Evolutionary conservation across 2,329 filamentous ascomycete genomes (phyloP).

Genomic region (Sporothrix variecibatus): DNA sequence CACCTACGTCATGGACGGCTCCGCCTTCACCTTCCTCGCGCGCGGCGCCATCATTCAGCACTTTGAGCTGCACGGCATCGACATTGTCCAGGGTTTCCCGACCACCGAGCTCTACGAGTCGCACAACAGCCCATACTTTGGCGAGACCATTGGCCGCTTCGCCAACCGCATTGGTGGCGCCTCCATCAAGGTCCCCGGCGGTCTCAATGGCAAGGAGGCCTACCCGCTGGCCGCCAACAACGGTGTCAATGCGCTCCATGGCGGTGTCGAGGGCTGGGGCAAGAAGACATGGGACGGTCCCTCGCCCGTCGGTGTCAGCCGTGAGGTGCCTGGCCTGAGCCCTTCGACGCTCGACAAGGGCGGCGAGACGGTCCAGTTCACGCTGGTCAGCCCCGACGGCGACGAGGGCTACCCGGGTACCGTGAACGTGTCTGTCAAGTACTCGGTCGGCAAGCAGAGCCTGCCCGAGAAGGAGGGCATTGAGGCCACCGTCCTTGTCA

Average conservation of each 20-base stretch:
- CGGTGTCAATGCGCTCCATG: slow-evolving; percentile 73
- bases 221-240: slow-evolving; percentile 77
- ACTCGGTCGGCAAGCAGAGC: slow-evolving; percentile 71
- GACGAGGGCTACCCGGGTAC: slow-evolving; percentile 91
- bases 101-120: slow-evolving; percentile 71
- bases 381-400: slow-evolving; percentile 70
- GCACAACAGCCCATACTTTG: slow-evolving; percentile 80
- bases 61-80: slow-evolving; percentile 73
- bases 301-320: slow-evolving; percentile 54
- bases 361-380: slow-evolving; percentile 68
- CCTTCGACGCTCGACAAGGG: slow-evolving; percentile 55
- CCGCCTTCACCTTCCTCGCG: slow-evolving; percentile 67
- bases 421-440: slow-evolving; percentile 75
- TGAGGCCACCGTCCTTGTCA: slow-evolving; percentile 70
- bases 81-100: slow-evolving; percentile 88
- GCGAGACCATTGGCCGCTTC: slow-evolving; percentile 85
- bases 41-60: slow-evolving; percentile 80
- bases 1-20: slow-evolving; percentile 46
- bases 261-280: slow-evolving; percentile 75
- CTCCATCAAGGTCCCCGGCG: slow-evolving; percentile 55
- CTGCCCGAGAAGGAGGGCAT: slow-evolving; percentile 52
- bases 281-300: slow-evolving; percentile 78
- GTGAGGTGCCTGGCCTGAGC: slow-evolving; percentile 49
- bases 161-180: slow-evolving; percentile 80
- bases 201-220: slow-evolving; percentile 66